Base-by-base conservation (phyloP, 768 basidiomycete genomes). In the Dioszegia aurantiaca region DNA sequence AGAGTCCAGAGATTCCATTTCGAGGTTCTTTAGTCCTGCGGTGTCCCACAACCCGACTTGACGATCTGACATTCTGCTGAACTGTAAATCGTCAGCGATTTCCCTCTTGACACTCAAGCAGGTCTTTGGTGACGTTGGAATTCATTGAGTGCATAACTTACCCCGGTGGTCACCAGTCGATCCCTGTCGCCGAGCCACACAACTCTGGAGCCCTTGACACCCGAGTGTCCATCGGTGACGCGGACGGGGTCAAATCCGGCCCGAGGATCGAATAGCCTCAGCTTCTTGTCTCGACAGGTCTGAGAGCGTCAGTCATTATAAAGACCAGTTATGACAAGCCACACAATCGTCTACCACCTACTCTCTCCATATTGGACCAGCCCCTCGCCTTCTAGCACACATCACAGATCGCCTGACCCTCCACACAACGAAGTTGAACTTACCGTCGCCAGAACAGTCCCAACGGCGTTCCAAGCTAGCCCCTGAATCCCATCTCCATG, bases 61-160 rank as follows among this genome's bases (percentile, higher is more conserved):
- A 9, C 94, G 83, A 75, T 99, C 94, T 46, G 88, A 90, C 89
- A 93, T 94, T 77, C 86, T 90, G 78, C 88, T 90, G 78, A 98
- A 98, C 75, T 77, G 51, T 11, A 46, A 12, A 44, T 33, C 14
- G n/a, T 33, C 44, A 60, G 39, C 41, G 4, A n/a, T 41, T 45
- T 23, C 44, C 26, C 21, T 5, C 23, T n/a, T n/a, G n/a, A n/a
- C n/a, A n/a, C n/a, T n/a, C n/a, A n/a, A n/a, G n/a, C n/a, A n/a
- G n/a, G n/a, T n/a, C n/a, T n/a, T n/a, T n/a, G n/a, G n/a, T n/a
- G n/a, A n/a, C n/a, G n/a, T n/a, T n/a, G n/a, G n/a, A n/a, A n/a
- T n/a, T n/a, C n/a, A n/a, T n/a, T n/a, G n/a, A n/a, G n/a, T n/a
- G n/a, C n/a, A 33, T 33, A 14, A 62, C 73, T 63, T 42, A 77